Base-by-base conservation (phyloP, 2,329 filamentous ascomycete genomes). In the Aspergillus sp. region DNA sequence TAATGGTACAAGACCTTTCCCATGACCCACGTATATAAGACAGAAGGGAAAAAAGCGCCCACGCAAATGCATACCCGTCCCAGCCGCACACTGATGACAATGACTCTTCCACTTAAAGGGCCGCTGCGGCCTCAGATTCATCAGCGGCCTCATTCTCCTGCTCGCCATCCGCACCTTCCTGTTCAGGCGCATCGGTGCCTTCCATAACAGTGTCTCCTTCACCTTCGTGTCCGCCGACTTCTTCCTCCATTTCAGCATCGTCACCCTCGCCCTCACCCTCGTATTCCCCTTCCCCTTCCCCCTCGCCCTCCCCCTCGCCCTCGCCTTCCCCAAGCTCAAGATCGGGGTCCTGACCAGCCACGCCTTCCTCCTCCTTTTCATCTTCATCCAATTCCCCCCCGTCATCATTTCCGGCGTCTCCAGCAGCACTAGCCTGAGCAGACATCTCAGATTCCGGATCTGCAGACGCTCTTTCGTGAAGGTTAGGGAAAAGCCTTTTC, bases 391-490 rank as follows among this genome's bases (percentile, higher is more conserved):
- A 59, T 43, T 70, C 68, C 0, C 33, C 61, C 2, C 55, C 55
- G n/a, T 55, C 62, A 12, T 63, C 67, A 40, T 63, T 59, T 9
- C 53, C 60, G n/a, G 54, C 64, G 15, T 70, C 66, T 19, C 60
- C 66, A 44, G 64, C 63, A 11, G 57, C 52, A 41, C 63, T 66
- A 23, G 50, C 59, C 25, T 59, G 59, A 33, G 56, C 62, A 23
- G 67, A 70, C 43, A 66, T 47, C 45, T 70, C 69, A 1, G 68
- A 69, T 15, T 65, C 65, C 6, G 60, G 67, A 31, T 68, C 70
- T 11, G 58, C 55, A 4, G 63, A 64, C 7, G 63, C 65, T 12
- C 61, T 57, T 23, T 67, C 62, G 27, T 57, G 58, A 21, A 71
- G 43, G 39, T 68, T 68, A 3, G 68, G 66, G 43, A 71, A 72